These are phyloP conservation scores for Suhomyces sp. DNA, from an alignment of 805 yeast species.

Conservation along the genomic window DNA sequence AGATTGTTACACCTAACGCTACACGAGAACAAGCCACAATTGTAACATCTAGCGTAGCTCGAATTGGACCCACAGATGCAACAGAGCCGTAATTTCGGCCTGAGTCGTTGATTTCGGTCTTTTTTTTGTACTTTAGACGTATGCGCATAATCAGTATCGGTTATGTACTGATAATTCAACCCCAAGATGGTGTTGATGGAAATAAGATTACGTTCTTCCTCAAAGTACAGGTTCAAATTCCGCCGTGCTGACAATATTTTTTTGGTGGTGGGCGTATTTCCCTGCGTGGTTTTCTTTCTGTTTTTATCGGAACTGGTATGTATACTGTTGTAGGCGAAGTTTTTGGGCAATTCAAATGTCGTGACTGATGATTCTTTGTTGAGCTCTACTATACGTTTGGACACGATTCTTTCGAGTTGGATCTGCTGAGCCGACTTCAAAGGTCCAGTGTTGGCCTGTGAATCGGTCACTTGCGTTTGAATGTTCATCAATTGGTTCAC, in stretches of 20 bases:
- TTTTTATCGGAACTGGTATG: slow-evolving; percentile 21
- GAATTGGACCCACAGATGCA: slow-evolving; percentile 40
- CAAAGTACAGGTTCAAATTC: slow-evolving; percentile 43
- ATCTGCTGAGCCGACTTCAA: slow-evolving; percentile 42
- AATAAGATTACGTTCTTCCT: slow-evolving; percentile 43
- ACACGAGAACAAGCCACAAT: slow-evolving; percentile 41
- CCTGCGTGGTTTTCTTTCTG: slow-evolving; percentile 30
- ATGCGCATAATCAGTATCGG: slow-evolving; percentile 22
- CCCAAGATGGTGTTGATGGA: slow-evolving; percentile 41
- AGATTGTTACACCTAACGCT: slow-evolving; percentile 38
- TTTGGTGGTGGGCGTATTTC: slow-evolving; percentile 44
- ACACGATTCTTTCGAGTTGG: slow-evolving; percentile 37
- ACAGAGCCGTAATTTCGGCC: slow-evolving; percentile 37
- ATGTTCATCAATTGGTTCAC: slow-evolving; percentile 41
- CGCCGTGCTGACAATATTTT: slow-evolving; percentile 40
- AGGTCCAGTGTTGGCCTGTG: slow-evolving; percentile 29
- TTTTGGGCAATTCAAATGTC: slow-evolving; percentile 42
- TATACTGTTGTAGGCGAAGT: slow-evolving; percentile 33
- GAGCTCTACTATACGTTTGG: slow-evolving; percentile 35
- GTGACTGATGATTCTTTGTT: slow-evolving; percentile 28
- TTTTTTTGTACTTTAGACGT: slow-evolving; percentile 14
- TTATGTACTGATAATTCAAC: slow-evolving; percentile 40
- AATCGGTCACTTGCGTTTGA: slow-evolving; percentile 34
- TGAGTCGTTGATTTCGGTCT: slow-evolving; percentile 10
- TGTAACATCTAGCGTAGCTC: slow-evolving; percentile 35